Percentiles rank a stretch among this genome's conserved stretches.
Conservation (phyloP, 2,329 filamentous ascomycete genomes). For the Claviceps monticola region DNA sequence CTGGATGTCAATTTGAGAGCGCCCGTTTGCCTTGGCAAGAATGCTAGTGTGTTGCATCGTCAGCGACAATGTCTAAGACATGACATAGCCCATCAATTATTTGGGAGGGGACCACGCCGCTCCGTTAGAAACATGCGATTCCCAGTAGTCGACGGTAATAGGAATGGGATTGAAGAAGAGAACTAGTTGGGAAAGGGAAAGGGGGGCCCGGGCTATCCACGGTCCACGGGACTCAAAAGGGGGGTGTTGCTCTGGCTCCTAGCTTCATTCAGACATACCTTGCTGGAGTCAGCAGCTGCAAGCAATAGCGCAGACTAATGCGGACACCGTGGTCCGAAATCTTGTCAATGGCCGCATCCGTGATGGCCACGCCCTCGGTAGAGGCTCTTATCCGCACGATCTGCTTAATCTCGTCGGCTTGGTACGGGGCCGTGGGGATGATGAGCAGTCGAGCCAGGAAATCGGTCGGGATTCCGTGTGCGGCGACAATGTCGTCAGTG, state of each 20-base stretch:
- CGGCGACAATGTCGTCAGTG: slow-evolving; percentile 65
- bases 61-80: slow-evolving; percentile 19
- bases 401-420: slow-evolving; percentile 75
- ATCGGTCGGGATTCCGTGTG: slow-evolving; percentile 88
- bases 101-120: background rate
- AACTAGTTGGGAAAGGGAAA: background rate
- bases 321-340: slow-evolving; percentile 76
- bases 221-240: background rate
- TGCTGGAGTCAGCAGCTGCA: slow-evolving; percentile 80
- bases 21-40: slow-evolving; percentile 71
- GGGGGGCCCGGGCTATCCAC: background rate
- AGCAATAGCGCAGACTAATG: slow-evolving; percentile 81
- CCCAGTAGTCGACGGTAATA: background rate
- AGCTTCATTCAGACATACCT: slow-evolving; percentile 33
- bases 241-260: background rate
- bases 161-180: background rate
- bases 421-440: slow-evolving; percentile 85
- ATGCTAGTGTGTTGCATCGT: slow-evolving; percentile 43
- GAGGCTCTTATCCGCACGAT: slow-evolving; percentile 78
- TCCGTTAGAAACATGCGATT: background rate
- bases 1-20: slow-evolving; percentile 59
- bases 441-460: slow-evolving; percentile 90
- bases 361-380: slow-evolving; percentile 67
- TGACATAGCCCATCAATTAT: background rate
- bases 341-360: slow-evolving; percentile 73